Evolutionary conservation across 2,329 filamentous ascomycete species (phyloP).

Genomic region (Fusarium penzigii): DNA sequence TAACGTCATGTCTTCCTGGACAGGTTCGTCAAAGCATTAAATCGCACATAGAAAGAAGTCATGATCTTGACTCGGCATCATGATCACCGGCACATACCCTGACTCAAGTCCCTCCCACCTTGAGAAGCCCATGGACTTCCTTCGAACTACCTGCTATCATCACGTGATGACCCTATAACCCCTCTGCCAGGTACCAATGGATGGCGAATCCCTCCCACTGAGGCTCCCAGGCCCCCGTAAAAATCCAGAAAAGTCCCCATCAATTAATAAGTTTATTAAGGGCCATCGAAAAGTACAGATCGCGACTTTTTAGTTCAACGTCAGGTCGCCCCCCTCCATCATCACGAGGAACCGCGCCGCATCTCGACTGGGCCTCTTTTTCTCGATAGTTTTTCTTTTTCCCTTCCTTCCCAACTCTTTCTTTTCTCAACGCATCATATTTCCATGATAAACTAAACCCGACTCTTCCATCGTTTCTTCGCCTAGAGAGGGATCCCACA

Average conservation of each 20-base stretch:
- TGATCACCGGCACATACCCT: not conserved
- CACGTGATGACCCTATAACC: not conserved
- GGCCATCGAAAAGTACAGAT: constrained; percentile 31
- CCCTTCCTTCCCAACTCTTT: not conserved
- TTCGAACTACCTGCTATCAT: not conserved
- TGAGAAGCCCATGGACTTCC: not conserved
- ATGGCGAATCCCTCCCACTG: not conserved
- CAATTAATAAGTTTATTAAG: constrained; percentile 14
- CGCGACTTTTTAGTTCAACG: constrained; percentile 17
- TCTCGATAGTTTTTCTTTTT: not conserved
- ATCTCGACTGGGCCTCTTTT: constrained; percentile 4
- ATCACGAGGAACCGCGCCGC: not conserved
- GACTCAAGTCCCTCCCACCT: not conserved
- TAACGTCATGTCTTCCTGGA: too few species aligned
- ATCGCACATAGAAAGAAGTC: too few species aligned
- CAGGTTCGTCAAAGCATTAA: too few species aligned
- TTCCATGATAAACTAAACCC: not conserved
- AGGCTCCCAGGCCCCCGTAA: not conserved
- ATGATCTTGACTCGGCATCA: too few species aligned
- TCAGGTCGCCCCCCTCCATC: too few species aligned
- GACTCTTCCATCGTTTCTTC: not conserved
- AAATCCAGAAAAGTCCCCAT: constrained; percentile 1
- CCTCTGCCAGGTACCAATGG: too few species aligned
- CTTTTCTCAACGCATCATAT: constrained; percentile 4
- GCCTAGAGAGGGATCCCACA: constrained; percentile 10